Evolutionary conservation across 164 flowering plant genomes (phyloP), one percentile per base, ranked within the genome.

Genomic region (Berberis vulgaris): DNA sequence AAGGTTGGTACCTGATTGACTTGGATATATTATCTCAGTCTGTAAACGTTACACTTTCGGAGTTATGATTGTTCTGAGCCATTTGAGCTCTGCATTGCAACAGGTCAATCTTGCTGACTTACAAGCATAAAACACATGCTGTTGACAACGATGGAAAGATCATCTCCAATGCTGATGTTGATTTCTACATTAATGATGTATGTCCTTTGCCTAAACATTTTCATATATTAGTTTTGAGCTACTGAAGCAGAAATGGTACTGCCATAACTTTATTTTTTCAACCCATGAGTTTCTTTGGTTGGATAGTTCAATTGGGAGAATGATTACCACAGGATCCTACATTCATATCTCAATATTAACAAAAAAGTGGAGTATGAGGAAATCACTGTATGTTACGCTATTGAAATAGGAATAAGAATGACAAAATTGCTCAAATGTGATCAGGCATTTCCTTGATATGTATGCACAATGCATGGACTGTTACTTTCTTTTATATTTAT

Each of bases 91-190:
- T 56, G 7, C 67, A 49, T 50, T 38, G 10, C 59, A 61, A n/a
- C 83, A 94, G 96, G 87, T 85, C 96, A 63, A 91, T 94, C 57
- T 79, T 94, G 85, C 77, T 94, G 90, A 87, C 96, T 13, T 94
- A 87, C 87, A 94, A 94, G 80, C 99, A 94, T 74, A 94, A 94
- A 72, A 89, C 90, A 2, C 97, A 91, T 79, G 76, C 87, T 44
- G 94, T 89, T 64, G 90, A 81, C 67, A 67, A 66, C 57, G 93
- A 86, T 54, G 91, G 97, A 68, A 89, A 87, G 73, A 78, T 89
- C 11, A 71, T 69, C 58, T 89, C 94, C 62, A 94, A 89, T 74
- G 96, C 96, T 2, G 99, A 94, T 76, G 69, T 89, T 57, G 89
- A 91, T 74, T 94, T 94, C 83, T 94, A 81, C 74, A 76, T 94